Conservation (phyloP, 163 green algal species). For the Scenedesmus sp. region DNA sequence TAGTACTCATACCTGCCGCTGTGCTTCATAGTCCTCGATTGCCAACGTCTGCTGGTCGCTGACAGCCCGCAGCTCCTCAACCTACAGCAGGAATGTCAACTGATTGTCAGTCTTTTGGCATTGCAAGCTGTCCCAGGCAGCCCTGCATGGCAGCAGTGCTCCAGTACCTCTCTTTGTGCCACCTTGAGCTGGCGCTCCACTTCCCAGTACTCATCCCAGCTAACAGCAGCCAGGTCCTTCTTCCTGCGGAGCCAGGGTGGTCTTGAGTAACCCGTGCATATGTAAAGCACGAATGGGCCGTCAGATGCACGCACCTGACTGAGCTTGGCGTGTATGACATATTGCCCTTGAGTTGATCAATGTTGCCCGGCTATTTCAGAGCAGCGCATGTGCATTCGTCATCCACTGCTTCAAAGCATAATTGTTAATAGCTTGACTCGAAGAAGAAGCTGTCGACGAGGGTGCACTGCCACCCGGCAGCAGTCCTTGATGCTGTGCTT, state of each 20-base stretch:
- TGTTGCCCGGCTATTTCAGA: background rate
- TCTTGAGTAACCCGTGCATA: background rate
- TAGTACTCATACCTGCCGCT: slow-evolving; percentile 15
- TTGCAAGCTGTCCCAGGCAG: background rate
- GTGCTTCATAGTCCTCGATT: slow-evolving; percentile 33
- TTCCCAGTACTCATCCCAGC: slow-evolving; percentile 42
- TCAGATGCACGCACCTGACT: background rate
- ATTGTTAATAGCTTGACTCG: background rate
- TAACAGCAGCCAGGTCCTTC: slow-evolving; percentile 38
- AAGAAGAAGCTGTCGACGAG: background rate
- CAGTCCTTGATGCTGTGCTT: background rate
- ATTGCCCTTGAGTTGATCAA: background rate
- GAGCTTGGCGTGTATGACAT: slow-evolving; percentile 24
- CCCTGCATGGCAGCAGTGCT: background rate
- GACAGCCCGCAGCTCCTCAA: background rate
- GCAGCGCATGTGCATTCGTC: background rate
- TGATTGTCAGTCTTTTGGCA: background rate
- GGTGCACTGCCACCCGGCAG: background rate
- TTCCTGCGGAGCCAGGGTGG: background rate
- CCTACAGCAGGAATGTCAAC: background rate
- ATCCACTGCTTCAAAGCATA: background rate
- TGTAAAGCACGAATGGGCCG: background rate
- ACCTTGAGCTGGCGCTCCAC: slow-evolving; percentile 26
- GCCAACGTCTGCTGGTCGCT: background rate
- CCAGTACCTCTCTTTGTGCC: slow-evolving; percentile 29